Conservation (phyloP, 257 asterid genomes). For the Mentha longifolia region DNA sequence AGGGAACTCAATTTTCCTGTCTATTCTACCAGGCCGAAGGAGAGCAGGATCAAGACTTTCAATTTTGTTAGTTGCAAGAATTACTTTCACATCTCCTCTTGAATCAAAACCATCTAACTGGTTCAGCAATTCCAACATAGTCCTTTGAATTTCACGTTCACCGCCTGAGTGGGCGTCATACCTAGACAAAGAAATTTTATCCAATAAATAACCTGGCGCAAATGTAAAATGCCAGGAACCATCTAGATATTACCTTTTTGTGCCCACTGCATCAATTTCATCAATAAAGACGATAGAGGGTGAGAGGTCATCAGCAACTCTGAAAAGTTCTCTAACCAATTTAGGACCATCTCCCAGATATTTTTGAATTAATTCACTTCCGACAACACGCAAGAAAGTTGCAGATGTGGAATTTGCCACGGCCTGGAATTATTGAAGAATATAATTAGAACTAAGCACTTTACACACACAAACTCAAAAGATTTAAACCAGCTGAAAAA, state of each 20-base stretch:
- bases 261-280: slow-evolving; percentile 94
- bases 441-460: slow-evolving; percentile 19
- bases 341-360: slow-evolving; percentile 97
- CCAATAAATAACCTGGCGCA: slow-evolving; percentile 13
- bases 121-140: slow-evolving; percentile 87
- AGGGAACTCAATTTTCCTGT: slow-evolving; percentile 59
- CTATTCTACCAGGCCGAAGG: slow-evolving; percentile 64
- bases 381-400: slow-evolving; percentile 95
- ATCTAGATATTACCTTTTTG: slow-evolving; percentile 62
- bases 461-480: slow-evolving; percentile 3
- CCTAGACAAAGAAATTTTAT: slow-evolving; percentile 40
- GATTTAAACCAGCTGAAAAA: slow-evolving; percentile 1
- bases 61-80: slow-evolving; percentile 89
- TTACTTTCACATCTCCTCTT: slow-evolving; percentile 92
- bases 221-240: background rate
- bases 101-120: slow-evolving; percentile 96
- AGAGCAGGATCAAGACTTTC: slow-evolving; percentile 72
- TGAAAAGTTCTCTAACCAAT: slow-evolving; percentile 90
- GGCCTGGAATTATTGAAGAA: slow-evolving; percentile 50
- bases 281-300: slow-evolving; percentile 95
- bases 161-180: slow-evolving; percentile 97
- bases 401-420: slow-evolving; percentile 98
- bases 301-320: slow-evolving; percentile 96
- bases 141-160: slow-evolving; percentile 97
- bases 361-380: slow-evolving; percentile 89